These are phyloP conservation scores for Pichia thaimueangensis DNA, from an alignment of 805 yeast species.

Conservation along the genomic window DNA sequence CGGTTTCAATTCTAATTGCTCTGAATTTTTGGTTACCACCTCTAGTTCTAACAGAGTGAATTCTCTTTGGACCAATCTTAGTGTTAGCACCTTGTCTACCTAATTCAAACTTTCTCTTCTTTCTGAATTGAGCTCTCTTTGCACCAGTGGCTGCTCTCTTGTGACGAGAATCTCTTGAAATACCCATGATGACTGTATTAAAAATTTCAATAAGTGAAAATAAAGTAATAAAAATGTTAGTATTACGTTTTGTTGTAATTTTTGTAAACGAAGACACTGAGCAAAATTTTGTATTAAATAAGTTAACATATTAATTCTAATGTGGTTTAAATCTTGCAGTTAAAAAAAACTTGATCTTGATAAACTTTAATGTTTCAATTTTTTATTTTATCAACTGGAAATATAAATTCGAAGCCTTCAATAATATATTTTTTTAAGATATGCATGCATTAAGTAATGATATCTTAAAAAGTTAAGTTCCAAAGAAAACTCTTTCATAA, in stretches of 20 bases:
- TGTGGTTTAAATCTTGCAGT: too few relatives aligned
- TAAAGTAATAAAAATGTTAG: slow-evolving; percentile 2
- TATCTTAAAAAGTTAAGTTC: too few relatives aligned
- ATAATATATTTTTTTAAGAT: too few relatives aligned
- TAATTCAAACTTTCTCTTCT: slow-evolving; percentile 99
- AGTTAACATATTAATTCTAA: too few relatives aligned
- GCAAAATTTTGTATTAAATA: neutral
- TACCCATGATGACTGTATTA: slow-evolving; percentile 73
- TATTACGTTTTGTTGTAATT: neutral
- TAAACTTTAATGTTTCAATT: too few relatives aligned
- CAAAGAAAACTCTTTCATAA: too few relatives aligned
- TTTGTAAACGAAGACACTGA: too few relatives aligned
- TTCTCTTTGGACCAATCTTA: slow-evolving; percentile 98
- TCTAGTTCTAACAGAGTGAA: slow-evolving; percentile 98
- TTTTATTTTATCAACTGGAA: too few relatives aligned
- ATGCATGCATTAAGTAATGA: too few relatives aligned
- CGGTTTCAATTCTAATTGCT: slow-evolving; percentile 98
- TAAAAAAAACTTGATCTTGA: too few relatives aligned
- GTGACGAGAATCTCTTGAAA: slow-evolving; percentile 99
- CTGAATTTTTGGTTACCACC: slow-evolving; percentile 99
- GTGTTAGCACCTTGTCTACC: slow-evolving; percentile 99
- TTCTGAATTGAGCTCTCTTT: slow-evolving; percentile 99
- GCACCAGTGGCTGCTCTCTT: slow-evolving; percentile 99
- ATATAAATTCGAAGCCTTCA: too few relatives aligned
- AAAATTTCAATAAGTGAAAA: neutral